Conservation (phyloP, 345 rosid genomes). For the Geranium brycei region DNA sequence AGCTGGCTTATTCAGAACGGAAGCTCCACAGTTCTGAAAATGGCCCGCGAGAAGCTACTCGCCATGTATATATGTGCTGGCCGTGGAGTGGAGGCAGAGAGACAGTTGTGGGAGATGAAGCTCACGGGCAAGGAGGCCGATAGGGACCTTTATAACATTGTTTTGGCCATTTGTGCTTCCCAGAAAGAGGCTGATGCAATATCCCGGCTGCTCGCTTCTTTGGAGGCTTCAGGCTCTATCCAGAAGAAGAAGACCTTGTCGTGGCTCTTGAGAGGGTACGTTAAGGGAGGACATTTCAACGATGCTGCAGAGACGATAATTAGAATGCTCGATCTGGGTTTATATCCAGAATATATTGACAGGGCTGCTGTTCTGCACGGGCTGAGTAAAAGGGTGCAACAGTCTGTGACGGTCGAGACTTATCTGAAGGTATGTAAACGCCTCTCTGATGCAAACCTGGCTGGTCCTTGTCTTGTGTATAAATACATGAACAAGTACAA, state of each 20-base stretch:
- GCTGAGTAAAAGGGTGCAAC: conserved; percentile 56
- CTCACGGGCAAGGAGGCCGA: conserved; percentile 76
- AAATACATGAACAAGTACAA: conserved; percentile 55
- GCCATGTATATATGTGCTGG: conserved; percentile 89
- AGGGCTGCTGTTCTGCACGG: conserved; percentile 86
- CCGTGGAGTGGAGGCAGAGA: conserved; percentile 72
- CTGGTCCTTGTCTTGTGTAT: conserved; percentile 72
- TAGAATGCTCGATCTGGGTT: conserved; percentile 62
- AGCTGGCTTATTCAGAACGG: conserved; percentile 68
- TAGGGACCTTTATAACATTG: conserved; percentile 61
- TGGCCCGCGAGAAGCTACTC: conserved; percentile 71
- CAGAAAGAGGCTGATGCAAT: conserved; percentile 48
- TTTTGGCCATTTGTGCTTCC: conserved; percentile 81
- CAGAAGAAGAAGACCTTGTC: conserved; percentile 55
- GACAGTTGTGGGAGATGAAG: conserved; percentile 87
- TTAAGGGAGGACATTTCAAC: conserved; percentile 71
- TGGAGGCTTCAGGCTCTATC: conserved; percentile 32
- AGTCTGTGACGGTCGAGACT: conserved; percentile 35
- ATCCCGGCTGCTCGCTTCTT: conserved; percentile 44
- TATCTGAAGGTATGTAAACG: conserved; percentile 62
- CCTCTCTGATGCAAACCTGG: conserved; percentile 48
- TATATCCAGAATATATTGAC: conserved; percentile 71
- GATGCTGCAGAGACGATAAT: conserved; percentile 60
- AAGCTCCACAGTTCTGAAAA: conserved; percentile 38
- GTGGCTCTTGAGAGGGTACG: conserved; percentile 77